A percentile compares a stretch with the other conserved stretches of the same genome.
phyloP scores from a whole-genome alignment of 768 basidiomycete genomes.

The Kwoniella newhampshirensis region DNA sequence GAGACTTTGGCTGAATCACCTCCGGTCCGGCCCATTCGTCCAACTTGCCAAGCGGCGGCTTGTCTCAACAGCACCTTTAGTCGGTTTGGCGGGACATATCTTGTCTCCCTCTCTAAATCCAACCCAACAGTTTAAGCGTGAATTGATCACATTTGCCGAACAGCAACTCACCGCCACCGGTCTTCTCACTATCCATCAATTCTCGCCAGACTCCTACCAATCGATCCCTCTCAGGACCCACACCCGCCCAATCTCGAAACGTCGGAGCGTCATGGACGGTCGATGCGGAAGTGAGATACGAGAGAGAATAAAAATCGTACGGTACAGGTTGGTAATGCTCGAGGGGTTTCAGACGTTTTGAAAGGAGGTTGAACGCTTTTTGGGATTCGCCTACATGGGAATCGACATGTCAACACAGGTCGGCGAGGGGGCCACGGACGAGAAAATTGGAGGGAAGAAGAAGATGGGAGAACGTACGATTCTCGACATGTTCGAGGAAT shows the following conservation, averaged over 20 bases:
- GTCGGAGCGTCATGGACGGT: conserved; percentile 49
- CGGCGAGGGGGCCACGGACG: not conserved
- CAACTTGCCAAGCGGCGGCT: conserved; percentile 49
- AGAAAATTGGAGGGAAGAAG: not conserved
- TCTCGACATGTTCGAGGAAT: conserved; percentile 51
- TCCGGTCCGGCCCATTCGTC: conserved; percentile 11
- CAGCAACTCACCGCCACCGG: conserved; percentile 17
- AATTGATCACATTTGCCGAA: not conserved
- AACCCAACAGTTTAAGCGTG: not conserved
- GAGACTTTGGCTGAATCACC: conserved; percentile 15
- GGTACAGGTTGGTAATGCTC: conserved; percentile 53
- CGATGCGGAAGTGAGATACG: conserved; percentile 50
- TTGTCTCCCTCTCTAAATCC: conserved; percentile 7
- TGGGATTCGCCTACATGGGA: conserved; percentile 44
- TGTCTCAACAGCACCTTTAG: conserved; percentile 43
- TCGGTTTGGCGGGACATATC: conserved; percentile 26
- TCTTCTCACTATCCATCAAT: conserved; percentile 27
- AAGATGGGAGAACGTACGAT: conserved; percentile 39
- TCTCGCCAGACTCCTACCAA: conserved; percentile 44
- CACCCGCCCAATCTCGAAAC: conserved; percentile 50
- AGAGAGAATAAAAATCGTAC: conserved; percentile 50
- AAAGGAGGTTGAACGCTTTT: conserved; percentile 51
- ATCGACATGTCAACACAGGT: too few species aligned
- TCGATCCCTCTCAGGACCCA: conserved; percentile 43
- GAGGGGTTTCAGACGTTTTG: conserved; percentile 51